These are phyloP conservation scores for Lactuca saligna DNA, from an alignment of 129 eudicot species.

Conservation along the genomic window DNA sequence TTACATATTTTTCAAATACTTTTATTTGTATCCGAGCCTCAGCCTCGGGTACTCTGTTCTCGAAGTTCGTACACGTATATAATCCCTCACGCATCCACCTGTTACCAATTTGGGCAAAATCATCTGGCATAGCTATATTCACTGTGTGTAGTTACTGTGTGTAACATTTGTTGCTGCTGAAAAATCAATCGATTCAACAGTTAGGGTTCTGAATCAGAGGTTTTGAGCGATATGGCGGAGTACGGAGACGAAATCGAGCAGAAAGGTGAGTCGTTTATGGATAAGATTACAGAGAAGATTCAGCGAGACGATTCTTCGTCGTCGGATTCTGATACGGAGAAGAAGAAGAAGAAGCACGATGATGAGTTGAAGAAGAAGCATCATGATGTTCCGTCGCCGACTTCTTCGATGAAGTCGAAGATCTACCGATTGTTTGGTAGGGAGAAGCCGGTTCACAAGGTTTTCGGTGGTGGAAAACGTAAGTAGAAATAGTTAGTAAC, in stretches of 20 bases:
- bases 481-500: constrained; percentile 12
- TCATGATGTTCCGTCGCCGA: constrained; percentile 29
- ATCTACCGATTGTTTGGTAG: constrained; percentile 38
- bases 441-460: constrained; percentile 47
- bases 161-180: not conserved
- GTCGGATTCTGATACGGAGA: constrained; percentile 46
- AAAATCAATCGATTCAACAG: constrained; percentile 21
- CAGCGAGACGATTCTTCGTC: constrained; percentile 47
- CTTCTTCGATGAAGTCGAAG: constrained; percentile 38
- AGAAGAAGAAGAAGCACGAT: constrained; percentile 37
- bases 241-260: constrained; percentile 60
- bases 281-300: constrained; percentile 64
- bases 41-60: not conserved
- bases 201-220: constrained; percentile 24
- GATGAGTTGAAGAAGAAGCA: constrained; percentile 40
- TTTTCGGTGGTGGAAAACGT: constrained; percentile 94
- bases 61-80: constrained; percentile 24
- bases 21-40: not conserved
- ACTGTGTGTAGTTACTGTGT: not conserved
- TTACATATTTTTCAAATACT: not conserved
- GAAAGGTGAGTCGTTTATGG: constrained; percentile 53
- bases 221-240: constrained; percentile 56
- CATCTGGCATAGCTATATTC: constrained; percentile 12
- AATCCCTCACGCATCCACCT: constrained; percentile 19
- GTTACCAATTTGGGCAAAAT: constrained; percentile 24